These are phyloP conservation scores for Cytospora piceae DNA, from an alignment of 2,329 filamentous ascomycete species.

Conservation along the genomic window DNA sequence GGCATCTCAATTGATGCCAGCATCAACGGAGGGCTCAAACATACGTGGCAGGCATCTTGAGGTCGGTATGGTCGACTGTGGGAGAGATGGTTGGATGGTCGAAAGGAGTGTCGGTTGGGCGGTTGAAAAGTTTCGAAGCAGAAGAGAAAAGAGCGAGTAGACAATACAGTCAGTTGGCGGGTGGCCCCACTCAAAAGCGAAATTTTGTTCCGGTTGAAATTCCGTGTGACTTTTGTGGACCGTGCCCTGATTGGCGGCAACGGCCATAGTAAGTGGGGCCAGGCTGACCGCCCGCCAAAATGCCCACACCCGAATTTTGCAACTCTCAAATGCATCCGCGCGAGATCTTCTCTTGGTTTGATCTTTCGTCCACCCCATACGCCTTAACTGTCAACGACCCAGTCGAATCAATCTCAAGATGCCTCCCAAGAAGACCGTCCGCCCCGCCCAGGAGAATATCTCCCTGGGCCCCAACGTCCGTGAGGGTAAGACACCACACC, in stretches of 20 bases:
- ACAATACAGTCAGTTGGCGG: not conserved
- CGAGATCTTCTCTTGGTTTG: conserved; percentile 6
- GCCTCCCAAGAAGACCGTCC: conserved; percentile 89
- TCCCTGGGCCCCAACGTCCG: conserved; percentile 95
- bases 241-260: conserved; percentile 15
- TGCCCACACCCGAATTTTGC: conserved; percentile 21
- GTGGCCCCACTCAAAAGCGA: conserved; percentile 16
- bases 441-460: conserved; percentile 94
- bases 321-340: conserved; percentile 6
- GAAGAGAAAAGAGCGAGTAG: conserved; percentile 12
- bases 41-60: conserved; percentile 35
- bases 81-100: conserved; percentile 37
- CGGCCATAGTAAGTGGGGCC: not conserved
- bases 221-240: conserved; percentile 22
- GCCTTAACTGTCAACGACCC: conserved; percentile 32
- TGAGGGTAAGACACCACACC: conserved; percentile 72
- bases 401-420: conserved; percentile 61
- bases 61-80: conserved; percentile 39
- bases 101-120: conserved; percentile 32
- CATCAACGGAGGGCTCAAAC: conserved; percentile 35
- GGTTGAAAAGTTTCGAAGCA: conserved; percentile 22
- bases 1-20: conserved; percentile 26
- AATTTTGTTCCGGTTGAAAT: conserved; percentile 25
- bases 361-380: conserved; percentile 20
- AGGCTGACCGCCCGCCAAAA: conserved; percentile 33